Base-by-base conservation (phyloP, 2,329 filamentous ascomycete genomes). In the Nothopassalora personata region DNA sequence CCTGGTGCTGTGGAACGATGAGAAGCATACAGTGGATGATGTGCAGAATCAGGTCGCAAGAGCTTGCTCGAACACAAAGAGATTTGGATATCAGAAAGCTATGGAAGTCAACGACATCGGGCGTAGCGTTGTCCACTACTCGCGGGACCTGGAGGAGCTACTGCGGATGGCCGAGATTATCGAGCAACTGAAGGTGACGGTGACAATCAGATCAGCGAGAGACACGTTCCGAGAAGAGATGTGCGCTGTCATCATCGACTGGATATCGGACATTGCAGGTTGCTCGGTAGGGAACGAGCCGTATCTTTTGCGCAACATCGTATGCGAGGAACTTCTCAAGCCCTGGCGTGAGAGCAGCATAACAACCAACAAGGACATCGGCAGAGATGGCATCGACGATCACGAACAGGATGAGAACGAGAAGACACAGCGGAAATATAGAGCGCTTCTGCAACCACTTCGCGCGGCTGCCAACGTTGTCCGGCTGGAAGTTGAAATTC, bases 161-260 rank as follows among this genome's bases (percentile, higher is more conserved):
- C 79, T 99, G 15, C 77, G 78, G 13, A 92, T 94, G 74, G 90
- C 92, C 5, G 88, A 85, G 64, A 86, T 94, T 23, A 89, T 99
- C 64, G 94, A 99, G 74, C 87, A 96, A 61, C 97, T 99, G 73
- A 92, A 96, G 71, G 86, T 99, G 58, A 97, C 94, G 0, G 91
- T 97, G 52, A 99, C 94, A 0, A 91, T 99, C 61, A 86, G 94
- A 48, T 96, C 93, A 9, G 86, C 94, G 5, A 84, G 95, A 67
- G 94, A 99, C 75, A 97, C 91, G 0, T 99, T 97, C 76, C 84
- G 94, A 60, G 94, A 99, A 72, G 90, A 97, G 72, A 99, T 99
- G 95, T 97, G 92, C 68, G 91, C 90, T n/a, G 91, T 91, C 15
- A 93, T 99, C 61, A 88, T 99, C 56, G 92, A 97, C 68, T 99